phyloP scores from a whole-genome alignment of 2,329 filamentous ascomycete species.

The Alternaria brassicae region DNA sequence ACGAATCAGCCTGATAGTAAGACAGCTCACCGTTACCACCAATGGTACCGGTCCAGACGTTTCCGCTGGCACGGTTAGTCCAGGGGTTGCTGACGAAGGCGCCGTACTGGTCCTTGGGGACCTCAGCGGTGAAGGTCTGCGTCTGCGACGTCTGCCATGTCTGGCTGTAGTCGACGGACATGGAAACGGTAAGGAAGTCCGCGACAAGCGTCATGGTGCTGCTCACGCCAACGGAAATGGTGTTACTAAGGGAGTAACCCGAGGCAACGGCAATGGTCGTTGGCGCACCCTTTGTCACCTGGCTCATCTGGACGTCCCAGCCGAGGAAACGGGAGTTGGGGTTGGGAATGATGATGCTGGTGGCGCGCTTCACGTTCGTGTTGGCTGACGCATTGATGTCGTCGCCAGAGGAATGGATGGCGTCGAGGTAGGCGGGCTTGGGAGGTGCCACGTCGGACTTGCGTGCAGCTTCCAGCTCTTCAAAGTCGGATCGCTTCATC shows the following conservation, averaged over 20 bases:
- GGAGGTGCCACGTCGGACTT: constrained; percentile 24
- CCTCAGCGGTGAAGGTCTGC: constrained; percentile 40
- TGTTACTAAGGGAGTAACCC: constrained; percentile 48
- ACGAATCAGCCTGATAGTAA: constrained; percentile 48
- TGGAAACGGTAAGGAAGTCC: constrained; percentile 32
- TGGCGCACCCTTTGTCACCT: constrained; percentile 42
- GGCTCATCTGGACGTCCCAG: constrained; percentile 52
- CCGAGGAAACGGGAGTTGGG: constrained; percentile 43
- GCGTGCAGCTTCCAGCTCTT: constrained; percentile 24
- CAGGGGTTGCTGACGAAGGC: constrained; percentile 51
- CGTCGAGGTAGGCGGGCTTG: constrained; percentile 27
- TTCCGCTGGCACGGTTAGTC: constrained; percentile 46
- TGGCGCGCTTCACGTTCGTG: constrained; percentile 22
- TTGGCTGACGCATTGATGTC: background rate
- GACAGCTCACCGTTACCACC: constrained; percentile 34
- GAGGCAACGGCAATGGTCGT: constrained; percentile 41
- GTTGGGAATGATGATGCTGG: constrained; percentile 28
- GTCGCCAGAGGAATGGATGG: constrained; percentile 18
- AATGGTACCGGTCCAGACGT: constrained; percentile 46
- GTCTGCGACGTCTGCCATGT: constrained; percentile 47
- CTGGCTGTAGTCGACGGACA: constrained; percentile 36
- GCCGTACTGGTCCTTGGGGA: constrained; percentile 50
- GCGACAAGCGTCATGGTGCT: constrained; percentile 31
- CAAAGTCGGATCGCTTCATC: constrained; percentile 34
- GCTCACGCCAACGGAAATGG: constrained; percentile 33